A percentile compares a stretch with the other conserved stretches of the same genome.
phyloP scores from a whole-genome alignment of 208 protist species.

The Leishmania gerbilli region DNA sequence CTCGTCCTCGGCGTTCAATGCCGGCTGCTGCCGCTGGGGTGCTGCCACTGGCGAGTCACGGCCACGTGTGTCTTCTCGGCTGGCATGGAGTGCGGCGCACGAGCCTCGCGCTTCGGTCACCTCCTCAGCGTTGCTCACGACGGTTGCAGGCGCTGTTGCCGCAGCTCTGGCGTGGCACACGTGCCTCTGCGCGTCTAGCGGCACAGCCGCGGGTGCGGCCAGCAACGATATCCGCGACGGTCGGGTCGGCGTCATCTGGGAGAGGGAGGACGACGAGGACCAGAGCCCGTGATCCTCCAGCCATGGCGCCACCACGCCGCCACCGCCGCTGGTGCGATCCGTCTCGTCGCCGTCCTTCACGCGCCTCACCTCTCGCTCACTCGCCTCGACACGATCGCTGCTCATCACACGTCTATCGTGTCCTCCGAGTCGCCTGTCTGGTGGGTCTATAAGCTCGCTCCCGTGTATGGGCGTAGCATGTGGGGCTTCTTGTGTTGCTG shows the following conservation, averaged over 20 bases:
- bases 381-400: not conserved
- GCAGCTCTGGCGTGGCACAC: not conserved
- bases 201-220: not conserved
- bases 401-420: not conserved
- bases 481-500: no score
- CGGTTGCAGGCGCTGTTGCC: not conserved
- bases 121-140: not conserved
- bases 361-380: not conserved
- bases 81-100: not conserved
- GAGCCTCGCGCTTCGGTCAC: not conserved
- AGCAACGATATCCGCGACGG: not conserved
- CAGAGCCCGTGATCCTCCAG: constrained; percentile 10
- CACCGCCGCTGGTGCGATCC: not conserved
- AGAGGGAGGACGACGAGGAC: constrained; percentile 4
- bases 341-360: not conserved
- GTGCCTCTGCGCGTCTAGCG: not conserved
- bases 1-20: not conserved
- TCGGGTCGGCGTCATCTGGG: not conserved
- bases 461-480: not conserved
- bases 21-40: not conserved
- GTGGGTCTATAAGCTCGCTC: not conserved
- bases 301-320: constrained; percentile 1
- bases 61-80: not conserved
- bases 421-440: not conserved
- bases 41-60: not conserved